Evolutionary conservation across 2,329 filamentous ascomycete species (phyloP).

Genomic region (Talaromyces pinophilus): DNA sequence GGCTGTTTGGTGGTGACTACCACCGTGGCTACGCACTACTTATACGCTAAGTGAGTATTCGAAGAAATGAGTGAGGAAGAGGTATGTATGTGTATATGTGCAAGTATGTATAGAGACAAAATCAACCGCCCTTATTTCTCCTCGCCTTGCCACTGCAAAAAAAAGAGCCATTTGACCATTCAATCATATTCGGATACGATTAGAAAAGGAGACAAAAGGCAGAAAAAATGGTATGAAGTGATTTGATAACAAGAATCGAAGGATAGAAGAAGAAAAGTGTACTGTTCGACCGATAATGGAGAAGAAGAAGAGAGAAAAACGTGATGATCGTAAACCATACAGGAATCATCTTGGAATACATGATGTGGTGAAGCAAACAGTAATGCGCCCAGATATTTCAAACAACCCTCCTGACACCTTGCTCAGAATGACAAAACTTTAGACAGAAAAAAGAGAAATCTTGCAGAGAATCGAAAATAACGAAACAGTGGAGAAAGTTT

Average conservation of each 20-base stretch:
- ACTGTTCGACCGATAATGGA: constrained; percentile 4
- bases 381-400: constrained; percentile 18
- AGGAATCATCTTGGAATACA: constrained; percentile 17
- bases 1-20: neutral
- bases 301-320: neutral
- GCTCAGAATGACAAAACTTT: constrained; percentile 19
- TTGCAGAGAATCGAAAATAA: neutral
- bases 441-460: constrained; percentile 6
- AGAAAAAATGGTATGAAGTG: constrained; percentile 1
- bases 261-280: neutral
- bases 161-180: constrained; percentile 12
- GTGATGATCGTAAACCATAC: constrained; percentile 19
- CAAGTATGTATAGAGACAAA: constrained; percentile 8
- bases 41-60: neutral
- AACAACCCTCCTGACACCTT: constrained; percentile 22
- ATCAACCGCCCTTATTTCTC: neutral
- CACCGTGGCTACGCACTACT: neutral
- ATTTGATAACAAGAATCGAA: constrained; percentile 11
- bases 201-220: neutral
- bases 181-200: constrained; percentile 15
- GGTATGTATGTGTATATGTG: constrained; percentile 18
- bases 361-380: constrained; percentile 9
- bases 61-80: neutral
- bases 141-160: neutral
- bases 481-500: neutral